phyloP scores from a whole-genome alignment of 2,329 filamentous ascomycete species.

The Ilyonectria sp. region DNA sequence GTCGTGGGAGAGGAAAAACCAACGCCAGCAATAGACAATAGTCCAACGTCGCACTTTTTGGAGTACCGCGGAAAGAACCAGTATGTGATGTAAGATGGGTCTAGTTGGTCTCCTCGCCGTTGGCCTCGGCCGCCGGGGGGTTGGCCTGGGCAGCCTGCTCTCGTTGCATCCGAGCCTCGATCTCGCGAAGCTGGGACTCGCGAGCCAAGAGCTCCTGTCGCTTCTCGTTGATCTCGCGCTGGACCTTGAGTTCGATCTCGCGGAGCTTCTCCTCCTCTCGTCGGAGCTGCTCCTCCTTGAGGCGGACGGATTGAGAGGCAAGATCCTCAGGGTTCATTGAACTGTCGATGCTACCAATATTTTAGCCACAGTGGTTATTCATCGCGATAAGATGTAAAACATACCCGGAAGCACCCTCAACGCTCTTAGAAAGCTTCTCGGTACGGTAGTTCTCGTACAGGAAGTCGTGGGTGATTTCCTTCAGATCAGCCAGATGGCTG shows the following conservation, averaged over 20 bases:
- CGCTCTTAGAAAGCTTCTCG: conserved; percentile 99
- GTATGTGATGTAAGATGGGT: conserved; percentile 47
- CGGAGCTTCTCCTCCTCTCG: conserved; percentile 99
- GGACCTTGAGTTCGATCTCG: conserved; percentile 99
- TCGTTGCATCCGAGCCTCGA: conserved; percentile 96
- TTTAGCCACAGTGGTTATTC: conserved; percentile 50
- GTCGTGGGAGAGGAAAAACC: conserved; percentile 60
- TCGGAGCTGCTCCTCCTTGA: conserved; percentile 99
- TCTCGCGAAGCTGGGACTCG: conserved; percentile 98
- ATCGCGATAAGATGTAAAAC: conserved; percentile 58
- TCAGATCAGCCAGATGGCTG: conserved; percentile 97
- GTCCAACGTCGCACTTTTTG: conserved; percentile 60
- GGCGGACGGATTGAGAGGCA: conserved; percentile 94
- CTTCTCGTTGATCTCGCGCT: conserved; percentile 99
- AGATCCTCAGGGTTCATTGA: conserved; percentile 99
- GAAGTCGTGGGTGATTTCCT: conserved; percentile 99
- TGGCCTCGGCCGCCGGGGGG: conserved; percentile 62
- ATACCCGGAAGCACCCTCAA: conserved; percentile 91
- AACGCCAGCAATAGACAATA: conserved; percentile 65
- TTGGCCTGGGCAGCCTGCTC: conserved; percentile 74
- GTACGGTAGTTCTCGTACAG: conserved; percentile 99
- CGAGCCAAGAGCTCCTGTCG: conserved; percentile 97
- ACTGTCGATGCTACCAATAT: conserved; percentile 68
- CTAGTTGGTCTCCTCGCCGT: conserved; percentile 70
- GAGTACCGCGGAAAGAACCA: conserved; percentile 52